Evolutionary conservation across 1,284 basidiomycete genomes (phyloP).

Genomic region (Cutaneotrichosporon sp.): DNA sequence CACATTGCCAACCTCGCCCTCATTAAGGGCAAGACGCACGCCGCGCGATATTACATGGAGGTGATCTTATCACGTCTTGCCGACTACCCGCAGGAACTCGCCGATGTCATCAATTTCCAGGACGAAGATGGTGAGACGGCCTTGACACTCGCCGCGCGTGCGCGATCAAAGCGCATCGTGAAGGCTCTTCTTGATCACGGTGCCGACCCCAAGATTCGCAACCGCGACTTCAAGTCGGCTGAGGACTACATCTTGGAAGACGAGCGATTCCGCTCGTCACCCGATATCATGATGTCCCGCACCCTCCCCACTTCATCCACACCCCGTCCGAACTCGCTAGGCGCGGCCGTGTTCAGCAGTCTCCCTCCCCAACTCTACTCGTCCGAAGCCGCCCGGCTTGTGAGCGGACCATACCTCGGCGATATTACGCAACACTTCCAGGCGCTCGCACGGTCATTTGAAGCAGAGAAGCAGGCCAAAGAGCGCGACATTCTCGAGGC

Average conservation of each 20-base stretch:
- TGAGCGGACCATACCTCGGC: conserved; percentile 74
- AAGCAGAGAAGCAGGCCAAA: conserved; percentile 84
- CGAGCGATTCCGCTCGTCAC: conserved; percentile 90
- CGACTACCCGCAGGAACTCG: conserved; percentile 95
- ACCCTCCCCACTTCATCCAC: conserved; percentile 1
- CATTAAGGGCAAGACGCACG: conserved; percentile 95
- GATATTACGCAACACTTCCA: conserved; percentile 85
- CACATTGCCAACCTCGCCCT: conserved; percentile 98
- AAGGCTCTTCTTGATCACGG: conserved; percentile 94
- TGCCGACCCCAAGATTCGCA: conserved; percentile 91
- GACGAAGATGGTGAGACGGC: conserved; percentile 99
- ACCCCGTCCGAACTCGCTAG: conserved; percentile 13
- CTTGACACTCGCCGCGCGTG: conserved; percentile 91
- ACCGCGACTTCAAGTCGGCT: conserved; percentile 92
- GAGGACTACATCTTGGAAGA: conserved; percentile 99
- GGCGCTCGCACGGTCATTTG: conserved; percentile 84
- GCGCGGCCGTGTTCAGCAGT: conserved; percentile 17
- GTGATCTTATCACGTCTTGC: conserved; percentile 81
- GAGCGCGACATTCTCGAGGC: conserved; percentile 90
- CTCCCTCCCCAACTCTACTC: conserved; percentile 67
- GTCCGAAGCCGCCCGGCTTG: conserved; percentile 79
- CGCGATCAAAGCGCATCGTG: conserved; percentile 92
- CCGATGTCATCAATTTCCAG: conserved; percentile 98
- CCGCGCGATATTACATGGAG: conserved; percentile 98
- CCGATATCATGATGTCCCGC: conserved; percentile 40